Evolutionary conservation across 805 yeast species (phyloP).

Genomic region (Saturnispora halmiae): DNA sequence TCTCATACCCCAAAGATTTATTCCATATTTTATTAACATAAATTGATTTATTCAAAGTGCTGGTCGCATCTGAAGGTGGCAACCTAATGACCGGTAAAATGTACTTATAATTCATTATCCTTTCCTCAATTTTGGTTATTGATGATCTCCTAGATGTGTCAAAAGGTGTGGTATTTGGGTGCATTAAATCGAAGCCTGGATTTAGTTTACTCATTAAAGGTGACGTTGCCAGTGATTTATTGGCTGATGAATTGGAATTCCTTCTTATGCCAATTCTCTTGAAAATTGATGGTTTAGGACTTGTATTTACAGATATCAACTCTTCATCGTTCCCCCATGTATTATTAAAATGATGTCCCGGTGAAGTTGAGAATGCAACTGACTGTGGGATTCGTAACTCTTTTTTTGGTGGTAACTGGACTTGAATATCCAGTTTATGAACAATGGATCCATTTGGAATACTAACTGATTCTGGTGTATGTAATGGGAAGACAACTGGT

Average conservation of each 20-base stretch:
- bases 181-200: no score
- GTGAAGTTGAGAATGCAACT: constrained; percentile 30
- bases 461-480: constrained; percentile 51
- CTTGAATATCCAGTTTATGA: constrained; percentile 35
- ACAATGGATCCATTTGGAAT: constrained; percentile 42
- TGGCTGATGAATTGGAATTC: constrained; percentile 9
- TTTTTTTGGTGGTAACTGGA: constrained; percentile 26
- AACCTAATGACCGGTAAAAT: constrained; percentile 43
- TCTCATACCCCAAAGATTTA: constrained; percentile 58
- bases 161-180: no score
- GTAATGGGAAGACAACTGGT: constrained; percentile 53
- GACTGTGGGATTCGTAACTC: constrained; percentile 25
- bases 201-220: constrained; percentile 5
- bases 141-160: constrained; percentile 4
- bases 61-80: constrained; percentile 49
- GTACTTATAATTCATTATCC: constrained; percentile 29
- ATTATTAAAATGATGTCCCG: constrained; percentile 19
- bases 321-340: constrained; percentile 1
- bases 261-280: constrained; percentile 21
- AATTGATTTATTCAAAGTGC: constrained; percentile 60
- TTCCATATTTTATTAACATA: constrained; percentile 72
- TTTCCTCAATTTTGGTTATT: constrained; percentile 1
- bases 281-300: constrained; percentile 16
- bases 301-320: background rate
- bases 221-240: constrained; percentile 10